Evolutionary conservation across 192 early-diverging fungal species (phyloP).

Genomic region (Phlyctochytrium arcticum): DNA sequence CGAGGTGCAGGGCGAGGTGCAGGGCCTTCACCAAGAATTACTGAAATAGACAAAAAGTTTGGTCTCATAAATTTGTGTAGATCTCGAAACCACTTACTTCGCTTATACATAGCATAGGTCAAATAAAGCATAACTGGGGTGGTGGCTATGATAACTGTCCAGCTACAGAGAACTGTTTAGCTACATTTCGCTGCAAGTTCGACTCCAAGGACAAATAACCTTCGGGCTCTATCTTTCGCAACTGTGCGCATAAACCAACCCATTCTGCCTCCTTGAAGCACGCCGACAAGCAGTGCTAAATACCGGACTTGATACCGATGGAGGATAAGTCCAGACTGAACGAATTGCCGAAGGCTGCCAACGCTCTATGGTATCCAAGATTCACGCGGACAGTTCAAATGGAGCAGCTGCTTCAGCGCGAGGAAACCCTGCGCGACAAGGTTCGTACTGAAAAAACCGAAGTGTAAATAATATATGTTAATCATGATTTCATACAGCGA

Average conservation of each 20-base stretch:
- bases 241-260: background rate
- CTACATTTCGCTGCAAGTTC: background rate
- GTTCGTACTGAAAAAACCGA: too few species aligned
- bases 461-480: too few species aligned
- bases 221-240: background rate
- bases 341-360: background rate
- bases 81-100: background rate
- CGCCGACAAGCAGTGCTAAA: too few species aligned
- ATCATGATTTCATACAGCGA: too few species aligned
- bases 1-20: background rate
- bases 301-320: too few species aligned
- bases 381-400: background rate
- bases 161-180: background rate
- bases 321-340: too few species aligned
- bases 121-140: conserved; percentile 2
- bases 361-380: background rate
- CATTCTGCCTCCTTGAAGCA: too few species aligned
- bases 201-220: background rate
- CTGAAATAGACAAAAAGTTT: background rate
- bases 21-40: background rate
- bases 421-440: background rate
- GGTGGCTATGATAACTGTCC: conserved; percentile 3
- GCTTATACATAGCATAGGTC: background rate
- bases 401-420: background rate
- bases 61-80: background rate